These are phyloP conservation scores for Fusarium anguioides DNA, from an alignment of 2,329 filamentous ascomycete species.

Conservation along the genomic window DNA sequence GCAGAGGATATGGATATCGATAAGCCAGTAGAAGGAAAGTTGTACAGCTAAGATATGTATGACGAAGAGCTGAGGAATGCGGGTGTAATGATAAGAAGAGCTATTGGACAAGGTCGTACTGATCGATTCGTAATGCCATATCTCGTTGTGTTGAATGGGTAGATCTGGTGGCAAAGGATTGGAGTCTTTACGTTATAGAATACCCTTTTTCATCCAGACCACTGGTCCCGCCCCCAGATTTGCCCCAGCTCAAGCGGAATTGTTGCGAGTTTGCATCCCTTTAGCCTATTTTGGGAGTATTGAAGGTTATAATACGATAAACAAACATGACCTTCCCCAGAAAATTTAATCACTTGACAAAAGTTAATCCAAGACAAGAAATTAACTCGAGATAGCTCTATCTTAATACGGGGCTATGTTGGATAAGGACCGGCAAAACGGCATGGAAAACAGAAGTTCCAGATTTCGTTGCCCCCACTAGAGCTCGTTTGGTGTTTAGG, in stretches of 20 bases:
- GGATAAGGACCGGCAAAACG: constrained; percentile 1
- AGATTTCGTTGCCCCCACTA: neutral
- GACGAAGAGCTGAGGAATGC: neutral
- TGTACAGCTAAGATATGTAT: constrained; percentile 13
- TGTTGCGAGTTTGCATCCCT: neutral
- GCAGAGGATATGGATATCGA: constrained; percentile 19
- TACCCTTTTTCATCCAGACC: neutral
- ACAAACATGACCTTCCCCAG: neutral
- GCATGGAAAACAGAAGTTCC: constrained; percentile 22
- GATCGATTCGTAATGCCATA: neutral
- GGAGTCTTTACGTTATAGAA: neutral
- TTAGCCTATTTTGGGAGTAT: neutral
- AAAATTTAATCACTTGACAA: neutral
- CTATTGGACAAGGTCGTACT: neutral
- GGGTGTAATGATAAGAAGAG: neutral
- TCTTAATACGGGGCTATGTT: neutral
- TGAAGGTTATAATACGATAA: neutral
- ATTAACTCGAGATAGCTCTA: neutral
- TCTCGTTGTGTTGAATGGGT: neutral
- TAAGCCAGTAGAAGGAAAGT: constrained; percentile 27
- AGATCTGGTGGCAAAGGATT: neutral
- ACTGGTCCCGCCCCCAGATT: neutral
- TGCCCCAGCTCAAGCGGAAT: neutral
- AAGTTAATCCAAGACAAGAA: neutral
- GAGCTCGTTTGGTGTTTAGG: neutral